Percentiles rank a stretch among this genome's conserved stretches.
Evolutionary conservation across 345 rosid species (phyloP).

Genomic region (Toxicodendron radicans): DNA sequence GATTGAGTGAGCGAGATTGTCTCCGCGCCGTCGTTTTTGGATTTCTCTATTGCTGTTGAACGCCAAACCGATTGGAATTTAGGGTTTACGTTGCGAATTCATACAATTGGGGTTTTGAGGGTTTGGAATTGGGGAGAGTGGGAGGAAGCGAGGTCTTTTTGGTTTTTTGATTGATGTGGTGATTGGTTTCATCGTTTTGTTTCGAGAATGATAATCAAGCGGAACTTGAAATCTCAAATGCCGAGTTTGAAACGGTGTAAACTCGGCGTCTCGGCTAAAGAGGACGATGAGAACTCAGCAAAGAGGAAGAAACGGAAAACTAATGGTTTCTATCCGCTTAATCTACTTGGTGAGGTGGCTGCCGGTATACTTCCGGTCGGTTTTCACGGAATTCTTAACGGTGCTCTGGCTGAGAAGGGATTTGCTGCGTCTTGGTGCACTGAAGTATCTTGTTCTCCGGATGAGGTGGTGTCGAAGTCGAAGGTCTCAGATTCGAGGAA

Average conservation of each 20-base stretch:
- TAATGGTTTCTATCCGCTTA: conserved; percentile 62
- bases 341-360: conserved; percentile 68
- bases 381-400: conserved; percentile 39
- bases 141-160: background rate
- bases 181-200: conserved; percentile 21
- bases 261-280: conserved; percentile 42
- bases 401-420: conserved; percentile 35
- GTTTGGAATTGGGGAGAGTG: conserved; percentile 5
- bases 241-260: conserved; percentile 77
- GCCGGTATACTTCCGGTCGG: conserved; percentile 61
- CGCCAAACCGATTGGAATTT: conserved; percentile 23
- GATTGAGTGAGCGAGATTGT: background rate
- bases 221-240: conserved; percentile 84
- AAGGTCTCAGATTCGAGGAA: conserved; percentile 42
- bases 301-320: conserved; percentile 59
- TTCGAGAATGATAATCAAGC: conserved; percentile 77
- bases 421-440: conserved; percentile 68
- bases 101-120: conserved; percentile 23
- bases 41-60: background rate
- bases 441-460: conserved; percentile 50
- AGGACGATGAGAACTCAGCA: conserved; percentile 44
- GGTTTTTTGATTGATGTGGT: conserved; percentile 21
- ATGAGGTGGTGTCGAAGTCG: conserved; percentile 43
- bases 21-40: background rate
- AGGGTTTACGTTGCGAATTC: conserved; percentile 43